Base-by-base conservation (phyloP, 768 basidiomycete genomes). In the Harrya chromipes region DNA sequence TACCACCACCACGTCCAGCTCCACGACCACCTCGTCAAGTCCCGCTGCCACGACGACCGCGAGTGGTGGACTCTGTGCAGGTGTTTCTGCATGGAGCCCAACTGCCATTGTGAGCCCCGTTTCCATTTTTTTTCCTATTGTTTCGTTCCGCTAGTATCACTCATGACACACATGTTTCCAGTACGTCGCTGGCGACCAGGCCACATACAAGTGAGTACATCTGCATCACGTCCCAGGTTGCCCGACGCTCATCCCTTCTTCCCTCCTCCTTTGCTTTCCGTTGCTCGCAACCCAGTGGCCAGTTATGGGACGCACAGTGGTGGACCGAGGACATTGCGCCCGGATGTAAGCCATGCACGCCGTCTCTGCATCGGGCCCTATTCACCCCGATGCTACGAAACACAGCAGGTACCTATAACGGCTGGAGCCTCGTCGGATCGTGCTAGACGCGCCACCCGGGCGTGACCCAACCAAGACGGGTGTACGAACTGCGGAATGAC, bases 111-210 rank as follows among this genome's bases (percentile, higher is more conserved):
- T 79, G 48, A 39, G 74, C 69, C 3, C 7, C 16, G 31, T 10
- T 31, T 20, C 2, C 34, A 13, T 14, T 21, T 10, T 19, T 4
- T 11, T 21, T 6, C 16, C 8, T 34, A n/a, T 23, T 23, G 23
- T 23, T 17, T 27, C n/a, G 12, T 11, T 35, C 7, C 6, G 27
- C 33, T n/a, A n/a, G 16, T 6, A 6, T 33, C 33, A 2, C 33
- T 33, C 14, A 33, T 5, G 14, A 29, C 11, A 40, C 24, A 31
- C 14, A 6, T 5, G 9, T 11, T 17, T 23, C 35, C 31, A 79
- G 75, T 82, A 82, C 57, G 47, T 55, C 21, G 74, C 65, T 12
- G 77, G 77, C 12, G 48, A 66, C 14, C 49, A 71, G 38, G 79
- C 68, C 16, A 66, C 64, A 16, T 78, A 73, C 59, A 54, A 64